Evolutionary conservation across 179 eudicot species (phyloP).

Genomic region (Beta corolliflora): DNA sequence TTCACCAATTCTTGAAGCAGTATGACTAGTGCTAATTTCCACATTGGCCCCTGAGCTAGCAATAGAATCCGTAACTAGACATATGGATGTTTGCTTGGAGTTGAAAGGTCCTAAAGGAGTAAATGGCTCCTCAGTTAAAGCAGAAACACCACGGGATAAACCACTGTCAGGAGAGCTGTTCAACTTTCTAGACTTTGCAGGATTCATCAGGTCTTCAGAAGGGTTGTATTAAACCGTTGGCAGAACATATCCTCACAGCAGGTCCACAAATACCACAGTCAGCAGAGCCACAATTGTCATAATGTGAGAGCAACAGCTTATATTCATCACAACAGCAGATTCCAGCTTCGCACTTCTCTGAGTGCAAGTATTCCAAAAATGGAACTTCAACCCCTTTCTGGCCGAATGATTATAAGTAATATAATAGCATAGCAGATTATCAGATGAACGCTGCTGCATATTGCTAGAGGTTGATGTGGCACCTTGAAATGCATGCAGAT

Average conservation of each 20-base stretch:
- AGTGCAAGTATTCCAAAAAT: constrained; percentile 50
- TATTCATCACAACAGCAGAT: constrained; percentile 48
- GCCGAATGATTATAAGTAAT: constrained; percentile 26
- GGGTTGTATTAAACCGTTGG: constrained; percentile 19
- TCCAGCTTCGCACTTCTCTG: constrained; percentile 35
- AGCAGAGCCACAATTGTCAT: constrained; percentile 46
- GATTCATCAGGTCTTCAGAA: constrained; percentile 28
- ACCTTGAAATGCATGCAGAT: constrained; percentile 25
- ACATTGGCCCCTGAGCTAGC: constrained; percentile 26
- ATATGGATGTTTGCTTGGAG: constrained; percentile 26
- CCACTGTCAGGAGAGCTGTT: constrained; percentile 23
- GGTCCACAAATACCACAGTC: constrained; percentile 51
- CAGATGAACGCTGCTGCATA: constrained; percentile 12
- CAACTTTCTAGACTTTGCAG: constrained; percentile 45
- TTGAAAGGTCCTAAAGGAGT: constrained; percentile 33
- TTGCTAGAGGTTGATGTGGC: constrained; percentile 20
- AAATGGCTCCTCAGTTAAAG: constrained; percentile 28
- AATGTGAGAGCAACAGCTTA: constrained; percentile 42
- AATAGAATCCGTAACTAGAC: constrained; percentile 25
- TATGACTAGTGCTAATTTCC: constrained; percentile 23
- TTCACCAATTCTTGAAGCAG: constrained; percentile 26
- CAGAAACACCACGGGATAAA: constrained; percentile 27
- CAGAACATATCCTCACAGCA: constrained; percentile 30
- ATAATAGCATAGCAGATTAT: constrained; percentile 42
- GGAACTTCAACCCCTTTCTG: constrained; percentile 26